phyloP scores from a whole-genome alignment of 1,284 basidiomycete species.

The Moesziomyces sp. region DNA sequence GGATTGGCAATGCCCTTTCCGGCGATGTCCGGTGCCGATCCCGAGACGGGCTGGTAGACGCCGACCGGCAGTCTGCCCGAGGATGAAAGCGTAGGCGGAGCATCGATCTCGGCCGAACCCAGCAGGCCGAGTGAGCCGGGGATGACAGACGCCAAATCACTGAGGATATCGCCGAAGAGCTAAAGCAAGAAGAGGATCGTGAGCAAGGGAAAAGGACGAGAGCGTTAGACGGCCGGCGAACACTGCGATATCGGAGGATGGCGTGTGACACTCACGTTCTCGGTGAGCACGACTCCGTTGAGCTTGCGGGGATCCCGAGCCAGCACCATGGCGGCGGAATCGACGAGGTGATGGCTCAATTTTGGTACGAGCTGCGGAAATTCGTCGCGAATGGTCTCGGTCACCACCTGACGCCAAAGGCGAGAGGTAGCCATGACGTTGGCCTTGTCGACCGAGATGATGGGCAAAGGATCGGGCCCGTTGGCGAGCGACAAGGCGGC shows the following conservation, averaged over 20 bases:
- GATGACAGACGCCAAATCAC: slow-evolving; percentile 42
- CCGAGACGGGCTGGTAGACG: slow-evolving; percentile 88
- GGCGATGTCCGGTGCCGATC: slow-evolving; percentile 87
- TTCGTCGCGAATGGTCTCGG: slow-evolving; percentile 58
- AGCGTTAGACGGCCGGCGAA: not conserved
- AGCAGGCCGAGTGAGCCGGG: slow-evolving; percentile 75
- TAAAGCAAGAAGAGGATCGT: not conserved
- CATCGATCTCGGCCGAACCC: slow-evolving; percentile 94
- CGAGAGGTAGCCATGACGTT: slow-evolving; percentile 95
- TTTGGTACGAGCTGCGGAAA: slow-evolving; percentile 45
- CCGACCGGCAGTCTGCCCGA: slow-evolving; percentile 72
- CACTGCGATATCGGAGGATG: not conserved
- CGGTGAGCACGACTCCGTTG: slow-evolving; percentile 78
- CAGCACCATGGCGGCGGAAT: slow-evolving; percentile 95
- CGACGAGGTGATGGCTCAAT: slow-evolving; percentile 79
- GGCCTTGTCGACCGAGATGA: slow-evolving; percentile 97
- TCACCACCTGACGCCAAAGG: slow-evolving; percentile 81
- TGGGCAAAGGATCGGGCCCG: slow-evolving; percentile 80
- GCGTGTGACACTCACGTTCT: slow-evolving; percentile 40
- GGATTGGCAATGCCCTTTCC: slow-evolving; percentile 95
- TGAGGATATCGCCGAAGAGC: slow-evolving; percentile 51
- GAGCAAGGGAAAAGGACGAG: not conserved
- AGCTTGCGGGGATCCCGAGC: slow-evolving; percentile 89
- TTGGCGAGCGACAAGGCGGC: slow-evolving; percentile 82
- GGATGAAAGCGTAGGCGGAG: slow-evolving; percentile 75